Base-by-base conservation (phyloP, 345 rosid species). In the Kandelia obovata region DNA sequence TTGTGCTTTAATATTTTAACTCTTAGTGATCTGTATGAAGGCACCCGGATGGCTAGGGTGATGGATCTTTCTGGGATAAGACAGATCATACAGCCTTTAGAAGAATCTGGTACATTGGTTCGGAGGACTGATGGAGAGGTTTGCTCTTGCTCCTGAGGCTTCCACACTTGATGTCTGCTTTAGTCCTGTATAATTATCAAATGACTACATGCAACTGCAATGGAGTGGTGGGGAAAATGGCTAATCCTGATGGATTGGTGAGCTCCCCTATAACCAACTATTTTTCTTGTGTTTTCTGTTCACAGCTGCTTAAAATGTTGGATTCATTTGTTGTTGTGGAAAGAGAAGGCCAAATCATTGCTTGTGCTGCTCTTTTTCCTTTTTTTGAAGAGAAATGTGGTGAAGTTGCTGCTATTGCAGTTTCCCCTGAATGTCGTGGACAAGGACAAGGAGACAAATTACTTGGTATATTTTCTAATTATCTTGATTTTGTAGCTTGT, bases 401-500 rank as follows among this genome's bases (percentile, higher is more conserved):
- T 68, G 96, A 94, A 78, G 88, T 94, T 73, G 97, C 98, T 62
- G 88, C 95, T 68, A 89, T 94, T 60, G 98, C 93, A 15, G 97
- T 94, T 77, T 82, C 97, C 68, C 76, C 96, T 51, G 96, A 94
- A 43, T 94, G 97, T 58, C 90, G 90, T 61, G 97, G 98, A 60
- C 97, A 94, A 86, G 97, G 97, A 65, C 97, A 88, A 37, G 98
- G 98, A 62, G 98, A 93, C 76, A 93, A 93, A 81, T 78, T 89
- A 64, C 94, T 94, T 6, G 98, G 98, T 91, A 87, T 47, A 75
- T 31, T 46, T 8, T 49, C 8, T 32, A 4, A 17, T 56, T 5
- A 55, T 47, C 25, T 31, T 63, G 17, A 37, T 7, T 64, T 60
- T 61, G 52, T 58, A 30, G 20, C 37, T 21, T 8, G 46, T 21